Evolutionary conservation across 2,329 filamentous ascomycete genomes (phyloP).

Genomic region (Exophiala sideris): DNA sequence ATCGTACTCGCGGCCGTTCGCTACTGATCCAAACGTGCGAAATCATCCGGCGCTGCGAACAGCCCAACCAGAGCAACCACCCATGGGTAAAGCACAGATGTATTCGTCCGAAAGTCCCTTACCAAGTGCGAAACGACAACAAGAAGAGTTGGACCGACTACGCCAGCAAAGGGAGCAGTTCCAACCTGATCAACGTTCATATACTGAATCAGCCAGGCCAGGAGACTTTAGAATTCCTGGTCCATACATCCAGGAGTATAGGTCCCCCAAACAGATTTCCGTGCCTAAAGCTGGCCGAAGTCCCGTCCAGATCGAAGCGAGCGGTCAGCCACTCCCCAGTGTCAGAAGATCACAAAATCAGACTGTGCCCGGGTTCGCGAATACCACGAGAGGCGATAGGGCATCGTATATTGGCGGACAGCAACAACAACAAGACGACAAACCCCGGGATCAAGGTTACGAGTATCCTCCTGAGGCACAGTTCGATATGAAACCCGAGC

Average conservation of each 20-base stretch:
- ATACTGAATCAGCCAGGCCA: conserved; percentile 3
- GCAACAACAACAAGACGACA: neutral
- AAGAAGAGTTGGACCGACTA: conserved; percentile 14
- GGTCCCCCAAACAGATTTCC: conserved; percentile 23
- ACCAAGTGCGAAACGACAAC: conserved; percentile 23
- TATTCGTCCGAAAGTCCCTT: conserved; percentile 22
- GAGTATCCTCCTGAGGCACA: neutral
- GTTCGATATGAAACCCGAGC: conserved; percentile 11
- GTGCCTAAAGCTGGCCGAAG: conserved; percentile 15
- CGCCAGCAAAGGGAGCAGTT: conserved; percentile 12
- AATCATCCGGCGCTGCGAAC: conserved; percentile 16
- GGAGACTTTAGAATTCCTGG: conserved; percentile 28
- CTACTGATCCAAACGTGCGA: conserved; percentile 12
- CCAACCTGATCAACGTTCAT: neutral
- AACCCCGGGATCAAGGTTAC: neutral
- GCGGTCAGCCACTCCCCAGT: conserved; percentile 17
- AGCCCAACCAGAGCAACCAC: conserved; percentile 6
- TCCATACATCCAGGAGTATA: conserved; percentile 27
- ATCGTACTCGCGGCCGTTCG: conserved; percentile 23
- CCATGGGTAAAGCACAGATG: conserved; percentile 15
- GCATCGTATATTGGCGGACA: neutral
- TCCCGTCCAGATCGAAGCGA: conserved; percentile 14
- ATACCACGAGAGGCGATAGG: neutral
- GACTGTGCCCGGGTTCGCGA: too few relatives aligned
- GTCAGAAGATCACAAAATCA: conserved; percentile 9